Percentiles rank a stretch among this genome's conserved stretches.
Evolutionary conservation across 2,329 filamentous ascomycete species (phyloP).

Genomic region (Verticillium zaregamsianum): DNA sequence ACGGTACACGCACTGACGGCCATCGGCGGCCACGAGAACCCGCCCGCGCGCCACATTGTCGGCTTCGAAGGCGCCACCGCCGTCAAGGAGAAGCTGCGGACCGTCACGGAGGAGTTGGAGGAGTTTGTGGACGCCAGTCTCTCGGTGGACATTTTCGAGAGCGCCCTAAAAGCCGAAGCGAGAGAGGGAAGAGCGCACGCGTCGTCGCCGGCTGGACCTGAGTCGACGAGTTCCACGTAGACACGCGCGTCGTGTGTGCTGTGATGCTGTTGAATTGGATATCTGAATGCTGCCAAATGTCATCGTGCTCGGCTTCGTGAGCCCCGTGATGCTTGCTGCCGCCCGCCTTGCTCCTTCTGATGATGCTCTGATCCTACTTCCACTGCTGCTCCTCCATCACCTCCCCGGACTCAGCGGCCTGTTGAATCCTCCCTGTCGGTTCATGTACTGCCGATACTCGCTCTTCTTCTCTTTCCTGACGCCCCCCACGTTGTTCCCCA

Average conservation of each 20-base stretch:
- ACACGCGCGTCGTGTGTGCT: not conserved
- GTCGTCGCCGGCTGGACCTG: slow-evolving; percentile 15
- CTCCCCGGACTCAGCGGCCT: slow-evolving; percentile 62
- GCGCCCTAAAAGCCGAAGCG: slow-evolving; percentile 48
- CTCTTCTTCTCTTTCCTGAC: slow-evolving; percentile 92
- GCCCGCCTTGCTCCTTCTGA: no score
- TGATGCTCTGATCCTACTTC: no score
- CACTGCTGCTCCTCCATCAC: slow-evolving; percentile 13
- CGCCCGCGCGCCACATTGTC: slow-evolving; percentile 89
- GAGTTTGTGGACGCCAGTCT: slow-evolving; percentile 91
- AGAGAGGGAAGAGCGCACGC: slow-evolving; percentile 31
- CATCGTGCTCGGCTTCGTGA: not conserved
- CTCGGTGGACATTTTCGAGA: slow-evolving; percentile 72
- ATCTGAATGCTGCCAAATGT: not conserved
- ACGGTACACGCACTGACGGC: slow-evolving; percentile 88
- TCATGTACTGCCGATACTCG: slow-evolving; percentile 97
- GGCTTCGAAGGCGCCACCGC: slow-evolving; percentile 81
- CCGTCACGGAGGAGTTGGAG: slow-evolving; percentile 91
- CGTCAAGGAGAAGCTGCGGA: slow-evolving; percentile 95
- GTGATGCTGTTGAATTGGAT: not conserved
- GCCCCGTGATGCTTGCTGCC: not conserved
- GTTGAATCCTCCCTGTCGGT: slow-evolving; percentile 78
- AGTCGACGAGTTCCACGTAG: slow-evolving; percentile 9
- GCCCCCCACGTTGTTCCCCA: slow-evolving; percentile 78
- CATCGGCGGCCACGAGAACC: slow-evolving; percentile 94